phyloP scores from a whole-genome alignment of 148 eudicot genomes.

The Hydrangea macrophylla region DNA sequence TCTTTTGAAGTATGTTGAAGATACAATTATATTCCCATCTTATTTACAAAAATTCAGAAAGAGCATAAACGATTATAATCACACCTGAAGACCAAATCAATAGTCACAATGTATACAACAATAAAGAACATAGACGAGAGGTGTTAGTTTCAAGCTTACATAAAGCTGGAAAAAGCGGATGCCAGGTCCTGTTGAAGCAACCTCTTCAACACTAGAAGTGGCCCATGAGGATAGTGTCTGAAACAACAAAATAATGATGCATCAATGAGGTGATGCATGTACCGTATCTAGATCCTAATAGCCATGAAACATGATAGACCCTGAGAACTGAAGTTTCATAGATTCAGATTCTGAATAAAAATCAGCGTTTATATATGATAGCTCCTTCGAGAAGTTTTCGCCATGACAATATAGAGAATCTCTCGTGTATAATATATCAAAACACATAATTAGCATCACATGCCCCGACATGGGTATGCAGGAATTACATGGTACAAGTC shows the following conservation, averaged over 20 bases:
- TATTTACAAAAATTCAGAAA: no score
- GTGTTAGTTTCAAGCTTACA: slow-evolving; percentile 42
- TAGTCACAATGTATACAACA: no score
- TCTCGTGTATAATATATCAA: no score
- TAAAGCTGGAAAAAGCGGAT: slow-evolving; percentile 99
- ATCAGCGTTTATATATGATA: background rate
- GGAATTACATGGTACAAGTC: no score
- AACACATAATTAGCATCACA: no score
- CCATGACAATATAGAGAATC: no score
- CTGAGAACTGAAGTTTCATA: background rate
- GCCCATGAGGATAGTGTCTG: slow-evolving; percentile 99
- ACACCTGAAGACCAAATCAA: background rate
- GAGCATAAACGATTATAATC: background rate
- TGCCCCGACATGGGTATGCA: no score
- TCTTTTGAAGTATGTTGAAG: no score
- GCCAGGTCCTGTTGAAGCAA: slow-evolving; percentile 98
- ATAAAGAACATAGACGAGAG: background rate
- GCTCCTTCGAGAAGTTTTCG: background rate
- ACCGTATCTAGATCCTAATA: background rate
- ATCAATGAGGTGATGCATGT: background rate
- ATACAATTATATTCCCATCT: no score
- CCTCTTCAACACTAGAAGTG: slow-evolving; percentile 97
- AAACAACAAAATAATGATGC: slow-evolving; percentile 9
- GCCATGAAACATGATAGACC: background rate
- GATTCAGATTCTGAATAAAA: background rate